Base-by-base conservation (phyloP, 2,329 filamentous ascomycete species). In the Leptographium procerum region DNA sequence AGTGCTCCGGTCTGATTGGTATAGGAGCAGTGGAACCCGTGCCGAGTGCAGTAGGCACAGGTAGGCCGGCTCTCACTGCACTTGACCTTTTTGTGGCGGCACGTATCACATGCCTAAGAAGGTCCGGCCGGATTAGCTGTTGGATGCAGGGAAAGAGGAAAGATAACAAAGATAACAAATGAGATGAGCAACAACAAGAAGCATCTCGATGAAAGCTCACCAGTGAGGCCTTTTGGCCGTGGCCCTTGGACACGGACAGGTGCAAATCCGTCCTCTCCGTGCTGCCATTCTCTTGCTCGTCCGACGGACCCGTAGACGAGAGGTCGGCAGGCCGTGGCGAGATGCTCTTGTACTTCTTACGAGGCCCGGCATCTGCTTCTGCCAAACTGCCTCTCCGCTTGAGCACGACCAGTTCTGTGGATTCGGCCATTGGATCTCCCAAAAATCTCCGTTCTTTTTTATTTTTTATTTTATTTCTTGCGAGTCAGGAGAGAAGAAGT, bases 71-170 rank as follows among this genome's bases (percentile, higher is more conserved):
- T 56, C n/a, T 50, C 54, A 13, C 22, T 36, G 54, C 54, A 56
- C 14, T 50, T 56, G 43, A 56, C 54, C 34, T 56, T 56, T 34
- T 56, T 56, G 54, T 56, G 54, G 11, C 29, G 54, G 14, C 54
- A 56, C 4, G 54, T 56, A 19, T 56, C 54, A 19, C 54, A 56
- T 19, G 54, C 43, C 54, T 56, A 8, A 6, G 14, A 13, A 29
- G 8, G 40, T 1, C 14, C 19, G 28, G 26, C 19, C 26, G 31
- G 26, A 40, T 4, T 11, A 36, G 8, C 36, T 40, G 36, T 16
- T 14, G 3, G 36, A 40, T 19, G 36, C 36, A 19, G 19, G 19
- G 40, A 19, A 19, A 19, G 14, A n/a, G n/a, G n/a, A n/a, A n/a
- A n/a, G n/a, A n/a, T n/a, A n/a, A n/a, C n/a, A n/a, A n/a, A n/a